These are phyloP conservation scores for Dactylellina cionopaga DNA, from an alignment of 2,329 filamentous ascomycete species.

Conservation along the genomic window DNA sequence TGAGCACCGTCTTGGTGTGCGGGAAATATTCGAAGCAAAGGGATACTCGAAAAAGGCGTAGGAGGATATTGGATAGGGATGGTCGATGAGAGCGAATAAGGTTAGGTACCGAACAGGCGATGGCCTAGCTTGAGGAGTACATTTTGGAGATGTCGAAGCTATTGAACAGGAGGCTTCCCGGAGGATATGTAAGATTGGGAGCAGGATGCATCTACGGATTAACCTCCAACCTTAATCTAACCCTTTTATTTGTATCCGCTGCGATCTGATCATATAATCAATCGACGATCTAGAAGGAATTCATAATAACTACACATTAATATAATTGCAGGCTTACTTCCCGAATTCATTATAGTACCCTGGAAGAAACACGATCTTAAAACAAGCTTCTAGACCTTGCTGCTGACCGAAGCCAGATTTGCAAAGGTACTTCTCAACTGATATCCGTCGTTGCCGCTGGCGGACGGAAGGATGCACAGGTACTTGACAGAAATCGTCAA, in stretches of 20 bases:
- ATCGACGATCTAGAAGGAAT: background rate
- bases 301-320: background rate
- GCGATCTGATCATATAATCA: background rate
- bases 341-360: too few species aligned
- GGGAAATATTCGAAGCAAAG: slow-evolving; percentile 15
- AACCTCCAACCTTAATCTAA: slow-evolving; percentile 1
- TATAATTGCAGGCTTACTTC: too few species aligned
- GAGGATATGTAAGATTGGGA: slow-evolving; percentile 12
- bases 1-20: background rate
- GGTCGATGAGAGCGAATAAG: slow-evolving; percentile 32
- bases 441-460: too few species aligned
- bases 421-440: too few species aligned
- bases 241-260: slow-evolving; percentile 3
- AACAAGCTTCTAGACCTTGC: too few species aligned
- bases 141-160: slow-evolving; percentile 14
- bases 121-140: slow-evolving; percentile 9
- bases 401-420: too few species aligned
- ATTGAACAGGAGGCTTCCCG: slow-evolving; percentile 22
- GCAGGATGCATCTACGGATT: slow-evolving; percentile 8
- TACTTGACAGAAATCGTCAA: too few species aligned
- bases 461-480: too few species aligned
- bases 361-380: too few species aligned
- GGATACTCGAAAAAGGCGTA: background rate
- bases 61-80: background rate
- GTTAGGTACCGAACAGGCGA: slow-evolving; percentile 40